phyloP scores from a whole-genome alignment of 2,329 filamentous ascomycete genomes.

The Dendryphion nanum region DNA sequence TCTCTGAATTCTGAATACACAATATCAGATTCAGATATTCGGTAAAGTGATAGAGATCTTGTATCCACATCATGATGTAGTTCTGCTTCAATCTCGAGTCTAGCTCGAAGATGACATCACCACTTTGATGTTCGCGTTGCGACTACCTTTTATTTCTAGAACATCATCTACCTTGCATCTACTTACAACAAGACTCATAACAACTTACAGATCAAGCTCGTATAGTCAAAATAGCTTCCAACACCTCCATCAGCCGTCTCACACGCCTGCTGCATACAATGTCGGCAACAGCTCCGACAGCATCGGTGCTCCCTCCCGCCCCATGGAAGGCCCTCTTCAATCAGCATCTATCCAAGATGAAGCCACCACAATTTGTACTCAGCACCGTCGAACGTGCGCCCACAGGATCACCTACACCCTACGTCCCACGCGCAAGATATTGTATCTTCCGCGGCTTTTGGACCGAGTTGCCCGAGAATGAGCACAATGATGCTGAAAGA shows the following conservation, averaged over 20 bases:
- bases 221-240: constrained; percentile 41
- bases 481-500: constrained; percentile 67
- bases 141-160: no score
- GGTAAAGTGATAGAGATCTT: no score
- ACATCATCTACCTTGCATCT: not conserved
- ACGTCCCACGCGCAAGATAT: constrained; percentile 63
- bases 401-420: constrained; percentile 38
- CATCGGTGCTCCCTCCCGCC: constrained; percentile 40
- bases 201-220: not conserved
- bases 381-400: constrained; percentile 49
- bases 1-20: no score
- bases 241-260: constrained; percentile 35
- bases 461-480: constrained; percentile 68
- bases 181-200: not conserved
- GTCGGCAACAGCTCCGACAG: constrained; percentile 44
- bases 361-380: constrained; percentile 51
- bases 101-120: no score
- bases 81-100: no score
- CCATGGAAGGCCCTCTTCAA: constrained; percentile 55
- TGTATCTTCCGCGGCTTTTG: constrained; percentile 88
- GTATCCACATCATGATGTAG: no score
- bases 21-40: no score
- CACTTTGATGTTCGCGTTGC: no score
- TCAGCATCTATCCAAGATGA: constrained; percentile 49
- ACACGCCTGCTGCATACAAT: constrained; percentile 44